Evolutionary conservation across 768 basidiomycete species (phyloP).

Genomic region (Suillus americanus): DNA sequence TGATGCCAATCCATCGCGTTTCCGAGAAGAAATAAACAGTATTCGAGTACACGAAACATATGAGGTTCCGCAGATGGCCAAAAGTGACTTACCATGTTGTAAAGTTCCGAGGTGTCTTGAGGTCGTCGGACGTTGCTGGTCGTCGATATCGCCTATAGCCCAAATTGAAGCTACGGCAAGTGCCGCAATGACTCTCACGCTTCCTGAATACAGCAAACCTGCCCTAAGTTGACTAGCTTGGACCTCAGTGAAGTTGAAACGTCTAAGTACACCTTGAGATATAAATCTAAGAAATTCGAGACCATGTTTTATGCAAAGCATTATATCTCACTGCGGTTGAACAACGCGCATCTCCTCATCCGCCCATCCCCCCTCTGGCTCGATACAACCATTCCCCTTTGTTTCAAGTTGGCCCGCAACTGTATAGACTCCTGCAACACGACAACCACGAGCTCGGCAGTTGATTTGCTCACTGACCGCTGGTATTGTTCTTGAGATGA

Average conservation of each 20-base stretch:
- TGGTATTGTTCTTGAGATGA: too few species aligned
- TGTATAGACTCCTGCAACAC: neutral
- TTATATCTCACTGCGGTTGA: too few species aligned
- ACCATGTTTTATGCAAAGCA: too few species aligned
- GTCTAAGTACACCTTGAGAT: too few species aligned
- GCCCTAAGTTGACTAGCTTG: slow-evolving; percentile 24
- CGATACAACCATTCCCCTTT: too few species aligned
- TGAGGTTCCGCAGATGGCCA: neutral
- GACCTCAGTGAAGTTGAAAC: too few species aligned
- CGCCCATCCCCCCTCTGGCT: too few species aligned
- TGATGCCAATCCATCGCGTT: too few species aligned
- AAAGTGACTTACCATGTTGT: slow-evolving; percentile 31
- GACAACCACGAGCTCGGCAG: neutral
- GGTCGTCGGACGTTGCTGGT: slow-evolving; percentile 18
- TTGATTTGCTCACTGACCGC: neutral
- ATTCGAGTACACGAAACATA: neutral
- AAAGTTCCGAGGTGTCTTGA: slow-evolving; percentile 22
- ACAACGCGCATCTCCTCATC: too few species aligned
- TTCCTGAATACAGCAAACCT: slow-evolving; percentile 13
- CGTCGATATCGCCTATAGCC: slow-evolving; percentile 9
- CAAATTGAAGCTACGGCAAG: slow-evolving; percentile 18
- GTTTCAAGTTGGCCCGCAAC: too few species aligned
- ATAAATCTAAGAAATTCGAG: too few species aligned
- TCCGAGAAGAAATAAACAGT: neutral
- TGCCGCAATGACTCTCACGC: slow-evolving; percentile 23